These are phyloP conservation scores for Solanum ossicruentum DNA, from an alignment of 257 asterid genomes.

Conservation along the genomic window DNA sequence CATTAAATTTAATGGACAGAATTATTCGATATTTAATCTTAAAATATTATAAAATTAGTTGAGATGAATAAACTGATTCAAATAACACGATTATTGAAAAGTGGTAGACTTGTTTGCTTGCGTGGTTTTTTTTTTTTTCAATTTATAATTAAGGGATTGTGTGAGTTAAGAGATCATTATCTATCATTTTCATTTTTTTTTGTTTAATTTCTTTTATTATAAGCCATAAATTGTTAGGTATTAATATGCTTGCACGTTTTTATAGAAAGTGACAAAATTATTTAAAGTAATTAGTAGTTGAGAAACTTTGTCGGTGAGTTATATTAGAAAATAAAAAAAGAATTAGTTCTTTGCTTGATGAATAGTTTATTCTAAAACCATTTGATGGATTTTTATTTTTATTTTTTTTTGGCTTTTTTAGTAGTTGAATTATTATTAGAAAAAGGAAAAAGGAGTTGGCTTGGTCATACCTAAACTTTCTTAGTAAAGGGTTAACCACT, in stretches of 20 bases:
- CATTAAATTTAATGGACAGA: not conserved
- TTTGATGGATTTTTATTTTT: not conserved
- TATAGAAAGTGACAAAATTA: not conserved
- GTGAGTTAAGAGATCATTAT: conserved; percentile 16
- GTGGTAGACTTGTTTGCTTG: not conserved
- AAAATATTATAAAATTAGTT: not conserved
- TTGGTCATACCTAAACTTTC: not conserved
- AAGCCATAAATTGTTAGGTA: not conserved
- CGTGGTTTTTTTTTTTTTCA: not conserved
- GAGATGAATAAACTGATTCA: fast-evolving
- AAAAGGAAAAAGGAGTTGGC: not conserved
- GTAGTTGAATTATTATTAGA: not conserved
- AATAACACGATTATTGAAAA: too few species aligned
- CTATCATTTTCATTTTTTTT: not conserved
- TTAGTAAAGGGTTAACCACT: not conserved
- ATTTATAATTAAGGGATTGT: not conserved
- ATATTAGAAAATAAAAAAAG: not conserved
- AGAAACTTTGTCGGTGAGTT: conserved; percentile 21
- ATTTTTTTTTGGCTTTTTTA: not conserved
- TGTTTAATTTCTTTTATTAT: not conserved
- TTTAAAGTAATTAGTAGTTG: conserved; percentile 4
- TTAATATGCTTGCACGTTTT: not conserved
- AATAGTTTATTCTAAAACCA: not conserved
- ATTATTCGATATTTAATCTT: not conserved
- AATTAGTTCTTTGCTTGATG: not conserved